Evolutionary conservation across 345 rosid genomes (phyloP), one percentile per base, ranked within the genome.

Genomic region (Odontarrhena argentea): DNA sequence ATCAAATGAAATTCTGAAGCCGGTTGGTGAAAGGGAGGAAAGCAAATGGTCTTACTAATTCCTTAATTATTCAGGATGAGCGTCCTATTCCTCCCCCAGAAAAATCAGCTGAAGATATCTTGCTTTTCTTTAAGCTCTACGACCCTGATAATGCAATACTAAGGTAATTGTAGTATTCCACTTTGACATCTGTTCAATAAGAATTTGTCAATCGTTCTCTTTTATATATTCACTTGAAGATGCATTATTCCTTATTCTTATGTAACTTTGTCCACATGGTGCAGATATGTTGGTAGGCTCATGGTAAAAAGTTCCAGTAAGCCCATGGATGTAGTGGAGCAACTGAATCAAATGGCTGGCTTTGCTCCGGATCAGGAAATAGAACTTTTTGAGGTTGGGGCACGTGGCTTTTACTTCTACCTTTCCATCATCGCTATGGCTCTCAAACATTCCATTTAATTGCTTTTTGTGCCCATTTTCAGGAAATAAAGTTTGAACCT

Each of bases 401-500:
- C 45, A 30, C 22, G 34, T 66, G 58, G 28, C 46, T 56, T 49
- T 57, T 12, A 41, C 8, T 18, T 60, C 40, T 51, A 52, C 44
- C 28, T 51, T 36, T 43, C 15, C 53, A 28, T 69, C 48, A 36
- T 63, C 44, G 44, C n/a, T 15, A 43, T 57, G 50, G 53, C 59
- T 15, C 32, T 55, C 14, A 9, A 35, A 62, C 65, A 48, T 57
- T 51, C 55, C n/a, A 68, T 49, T 36, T 59, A 56, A 32, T 22
- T 72, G n/a, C 48, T 38, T 50, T 49, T 28, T 58, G 65, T 47
- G 48, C 43, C 63, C 24, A 53, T 64, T 26, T 60, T 57, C 83
- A 94, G 99, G 99, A 94, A 81, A 91, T 94, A 69, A 94, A 91
- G 79, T 94, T 88, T 78, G 96, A 81, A 72, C 97, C 97, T 24